Evolutionary conservation across 306 rosid species (phyloP), one percentile per base, ranked within the genome.

Genomic region (Prinsepia uniflora): DNA sequence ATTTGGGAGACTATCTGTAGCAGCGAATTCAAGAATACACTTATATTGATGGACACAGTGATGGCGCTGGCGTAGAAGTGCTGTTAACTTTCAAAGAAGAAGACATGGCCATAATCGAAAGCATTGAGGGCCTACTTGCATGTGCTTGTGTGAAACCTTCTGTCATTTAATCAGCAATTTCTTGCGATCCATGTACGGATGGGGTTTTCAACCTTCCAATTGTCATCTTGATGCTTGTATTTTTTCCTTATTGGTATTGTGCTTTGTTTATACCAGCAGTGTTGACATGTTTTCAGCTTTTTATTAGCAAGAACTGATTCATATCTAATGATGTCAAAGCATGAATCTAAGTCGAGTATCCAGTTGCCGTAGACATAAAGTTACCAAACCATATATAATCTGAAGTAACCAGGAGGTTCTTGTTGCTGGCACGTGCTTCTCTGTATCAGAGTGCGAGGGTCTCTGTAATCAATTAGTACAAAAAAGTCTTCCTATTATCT

Each of bases 21-120:
- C 11, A 6, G 50, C 40, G 62, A 66, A 66, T 5, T 69, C 54
- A 47, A 73, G 73, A 81, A 73, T 58, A 19, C n/a, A 11, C 45
- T 77, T 30, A 5, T 48, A 18, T 53, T 73, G 39, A 64, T 44
- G 70, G 82, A 73, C 42, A 6, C 63, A 4, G 54, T 50, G 54
- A 75, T 14, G 81, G 74, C 9, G 55, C 52, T 10, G 81, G 81
- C 14, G 76, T 81, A 1, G 81, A 75, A 69, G 56, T 55, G 4
- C 24, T 22, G 12, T 60, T 75, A 41, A 50, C 19, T 30, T 40
- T 60, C 7, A 30, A 41, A 40, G 65, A 60, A 49, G 64, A 50
- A 60, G 75, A 61, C 24, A 62, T 68, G 75, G 55, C 24, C 41
- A 24, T 68, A 10, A 24, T 62, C 36, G 78, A 73, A 73, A 68